A percentile compares a stretch with the other conserved stretches of the same genome.
Evolutionary conservation across 768 basidiomycete species (phyloP).

Genomic region (Tricholomella constricta): DNA sequence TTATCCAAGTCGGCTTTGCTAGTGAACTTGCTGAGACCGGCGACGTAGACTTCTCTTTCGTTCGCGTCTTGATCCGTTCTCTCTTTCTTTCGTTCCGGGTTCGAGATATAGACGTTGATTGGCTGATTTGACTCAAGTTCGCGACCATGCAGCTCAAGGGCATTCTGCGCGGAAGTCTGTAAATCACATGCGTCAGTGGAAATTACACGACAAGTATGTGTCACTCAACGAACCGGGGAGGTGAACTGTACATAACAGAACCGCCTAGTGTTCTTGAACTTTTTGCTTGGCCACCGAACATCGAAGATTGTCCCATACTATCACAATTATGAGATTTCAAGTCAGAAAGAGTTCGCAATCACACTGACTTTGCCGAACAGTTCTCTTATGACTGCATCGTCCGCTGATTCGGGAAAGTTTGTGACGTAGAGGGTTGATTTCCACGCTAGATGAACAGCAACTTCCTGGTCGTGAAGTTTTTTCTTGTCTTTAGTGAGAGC

Average conservation of each 20-base stretch:
- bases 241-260: slow-evolving; percentile 96
- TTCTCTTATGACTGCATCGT: slow-evolving; percentile 73
- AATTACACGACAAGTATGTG: neutral
- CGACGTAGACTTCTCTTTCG: slow-evolving; percentile 84
- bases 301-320: slow-evolving; percentile 93
- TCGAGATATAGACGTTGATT: slow-evolving; percentile 83
- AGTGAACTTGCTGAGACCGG: slow-evolving; percentile 78
- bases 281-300: slow-evolving; percentile 97
- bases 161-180: slow-evolving; percentile 70
- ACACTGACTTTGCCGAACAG: slow-evolving; percentile 74
- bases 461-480: slow-evolving; percentile 70
- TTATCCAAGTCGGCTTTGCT: slow-evolving; percentile 77
- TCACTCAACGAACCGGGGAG: slow-evolving; percentile 62
- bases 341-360: slow-evolving; percentile 1
- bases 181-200: neutral
- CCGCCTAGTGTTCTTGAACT: slow-evolving; percentile 86
- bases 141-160: slow-evolving; percentile 77
- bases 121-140: slow-evolving; percentile 70
- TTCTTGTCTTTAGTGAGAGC: slow-evolving; percentile 97
- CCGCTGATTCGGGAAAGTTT: slow-evolving; percentile 87
- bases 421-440: slow-evolving; percentile 93
- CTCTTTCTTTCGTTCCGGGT: slow-evolving; percentile 86
- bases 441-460: slow-evolving; percentile 90
- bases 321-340: neutral
- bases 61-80: slow-evolving; percentile 88